Conservation (phyloP, 805 yeast species). For the Saturnispora silvae region DNA sequence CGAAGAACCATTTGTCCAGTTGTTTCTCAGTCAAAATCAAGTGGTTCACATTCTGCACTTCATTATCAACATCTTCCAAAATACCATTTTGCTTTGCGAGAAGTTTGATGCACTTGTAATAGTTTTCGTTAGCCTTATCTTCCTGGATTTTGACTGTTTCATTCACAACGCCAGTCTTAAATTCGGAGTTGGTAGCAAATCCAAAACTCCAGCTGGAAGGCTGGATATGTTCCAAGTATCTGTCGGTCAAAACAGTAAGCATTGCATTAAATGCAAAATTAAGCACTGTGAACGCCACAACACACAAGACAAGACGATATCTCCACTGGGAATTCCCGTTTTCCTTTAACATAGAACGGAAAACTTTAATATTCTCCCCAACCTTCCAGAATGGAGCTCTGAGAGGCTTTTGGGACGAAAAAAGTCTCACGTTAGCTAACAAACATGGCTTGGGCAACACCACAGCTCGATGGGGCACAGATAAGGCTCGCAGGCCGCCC, state of each 20-base stretch:
- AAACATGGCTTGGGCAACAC: no score
- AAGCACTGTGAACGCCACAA: conserved; percentile 33
- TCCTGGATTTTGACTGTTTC: conserved; percentile 28
- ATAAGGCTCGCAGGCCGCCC: no score
- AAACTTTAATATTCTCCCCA: conserved; percentile 20
- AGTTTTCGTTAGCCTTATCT: conserved; percentile 25
- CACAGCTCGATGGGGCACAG: no score
- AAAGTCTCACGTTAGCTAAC: no score
- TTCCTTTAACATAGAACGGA: conserved; percentile 19
- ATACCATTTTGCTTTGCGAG: conserved; percentile 25
- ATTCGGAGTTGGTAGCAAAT: conserved; percentile 20
- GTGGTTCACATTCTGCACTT: conserved; percentile 14
- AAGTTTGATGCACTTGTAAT: conserved; percentile 23
- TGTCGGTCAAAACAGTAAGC: conserved; percentile 24
- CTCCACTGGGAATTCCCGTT: conserved; percentile 35
- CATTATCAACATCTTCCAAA: conserved; percentile 14
- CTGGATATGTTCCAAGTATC: conserved; percentile 23
- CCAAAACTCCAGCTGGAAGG: conserved; percentile 22
- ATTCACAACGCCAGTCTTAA: conserved; percentile 29
- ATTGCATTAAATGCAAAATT: conserved; percentile 26
- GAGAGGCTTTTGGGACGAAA: neutral
- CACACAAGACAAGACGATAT: conserved; percentile 32
- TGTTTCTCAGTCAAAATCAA: conserved; percentile 14
- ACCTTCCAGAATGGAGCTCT: conserved; percentile 26
- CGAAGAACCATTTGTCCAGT: conserved; percentile 19